Conservation (phyloP, 2,329 filamentous ascomycete genomes). For the Didymella segeticola region DNA sequence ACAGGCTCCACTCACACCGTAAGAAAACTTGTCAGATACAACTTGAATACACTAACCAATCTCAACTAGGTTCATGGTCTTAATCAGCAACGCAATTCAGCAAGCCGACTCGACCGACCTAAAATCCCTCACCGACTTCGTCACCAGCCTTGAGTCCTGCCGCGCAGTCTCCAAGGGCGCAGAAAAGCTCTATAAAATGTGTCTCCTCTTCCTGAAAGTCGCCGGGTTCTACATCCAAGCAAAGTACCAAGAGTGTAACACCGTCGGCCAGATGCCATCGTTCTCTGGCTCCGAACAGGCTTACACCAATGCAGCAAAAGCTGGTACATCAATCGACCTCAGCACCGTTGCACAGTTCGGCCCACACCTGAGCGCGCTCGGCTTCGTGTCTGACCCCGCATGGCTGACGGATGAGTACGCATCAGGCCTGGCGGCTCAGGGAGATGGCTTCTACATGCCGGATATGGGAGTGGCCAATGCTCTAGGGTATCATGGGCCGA, state of each 20-base stretch:
- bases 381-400: slow-evolving; percentile 59
- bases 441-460: too few species aligned
- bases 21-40: not conserved
- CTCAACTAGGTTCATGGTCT: slow-evolving; percentile 51
- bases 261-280: slow-evolving; percentile 2
- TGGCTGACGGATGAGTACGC: slow-evolving; percentile 30
- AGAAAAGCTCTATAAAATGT: slow-evolving; percentile 67
- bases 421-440: too few species aligned
- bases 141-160: slow-evolving; percentile 61
- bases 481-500: slow-evolving; percentile 16
- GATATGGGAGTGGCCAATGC: slow-evolving; percentile 6
- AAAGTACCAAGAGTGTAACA: slow-evolving; percentile 54
- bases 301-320: slow-evolving; percentile 22
- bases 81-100: slow-evolving; percentile 60
- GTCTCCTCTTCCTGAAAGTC: slow-evolving; percentile 66
- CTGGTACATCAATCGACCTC: slow-evolving; percentile 26
- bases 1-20: slow-evolving; percentile 57
- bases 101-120: slow-evolving; percentile 62
- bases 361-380: slow-evolving; percentile 68
- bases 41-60: not conserved
- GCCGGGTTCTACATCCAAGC: slow-evolving; percentile 68
- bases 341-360: slow-evolving; percentile 59
- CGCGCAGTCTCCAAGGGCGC: slow-evolving; percentile 64
- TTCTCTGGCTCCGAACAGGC: slow-evolving; percentile 11
- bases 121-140: slow-evolving; percentile 62